Percentiles rank a stretch among this genome's conserved stretches.
These are phyloP conservation scores for Aspergillus homomorphus DNA, from an alignment of 495 filamentous ascomycete genomes.

Conservation along the genomic window DNA sequence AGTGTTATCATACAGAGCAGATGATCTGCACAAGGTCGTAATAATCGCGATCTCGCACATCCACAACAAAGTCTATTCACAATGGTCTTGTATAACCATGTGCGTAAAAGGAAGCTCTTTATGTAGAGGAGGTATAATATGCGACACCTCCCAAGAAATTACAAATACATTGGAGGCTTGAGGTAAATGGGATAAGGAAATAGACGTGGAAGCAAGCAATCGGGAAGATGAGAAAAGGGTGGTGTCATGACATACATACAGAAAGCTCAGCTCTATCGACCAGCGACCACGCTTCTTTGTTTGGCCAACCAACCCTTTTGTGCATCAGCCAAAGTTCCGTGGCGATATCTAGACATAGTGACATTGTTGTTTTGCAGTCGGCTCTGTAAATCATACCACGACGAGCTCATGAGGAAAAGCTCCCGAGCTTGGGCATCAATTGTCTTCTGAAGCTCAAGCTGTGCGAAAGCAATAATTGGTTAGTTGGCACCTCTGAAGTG, in stretches of 20 bases:
- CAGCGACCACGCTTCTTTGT: slow-evolving; percentile 71
- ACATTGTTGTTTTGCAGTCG: slow-evolving; percentile 88
- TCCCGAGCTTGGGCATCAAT: slow-evolving; percentile 72
- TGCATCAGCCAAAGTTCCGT: slow-evolving; percentile 63
- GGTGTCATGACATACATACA: slow-evolving; percentile 5
- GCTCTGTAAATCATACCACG: slow-evolving; percentile 87
- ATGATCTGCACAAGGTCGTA: too few species aligned
- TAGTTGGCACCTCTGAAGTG: slow-evolving; percentile 14
- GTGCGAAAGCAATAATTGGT: slow-evolving; percentile 23
- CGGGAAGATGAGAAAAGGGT: slow-evolving; percentile 2
- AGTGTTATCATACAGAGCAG: too few species aligned
- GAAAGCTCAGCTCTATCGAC: slow-evolving; percentile 27
- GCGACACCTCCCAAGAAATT: neutral
- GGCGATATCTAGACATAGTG: slow-evolving; percentile 48
- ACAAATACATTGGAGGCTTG: neutral
- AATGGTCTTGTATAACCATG: too few species aligned
- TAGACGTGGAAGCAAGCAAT: neutral
- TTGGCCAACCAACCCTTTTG: slow-evolving; percentile 88
- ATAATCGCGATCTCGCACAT: too few species aligned
- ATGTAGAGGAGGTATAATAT: neutral
- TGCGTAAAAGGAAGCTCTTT: too few species aligned
- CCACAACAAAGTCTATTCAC: too few species aligned
- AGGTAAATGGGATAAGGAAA: neutral
- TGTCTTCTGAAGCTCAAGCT: slow-evolving; percentile 58
- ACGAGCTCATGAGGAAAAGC: slow-evolving; percentile 77